Evolutionary conservation across 2,329 filamentous ascomycete genomes (phyloP), one percentile per base, ranked within the genome.

Genomic region (Dothidotthia symphoricarpi): DNA sequence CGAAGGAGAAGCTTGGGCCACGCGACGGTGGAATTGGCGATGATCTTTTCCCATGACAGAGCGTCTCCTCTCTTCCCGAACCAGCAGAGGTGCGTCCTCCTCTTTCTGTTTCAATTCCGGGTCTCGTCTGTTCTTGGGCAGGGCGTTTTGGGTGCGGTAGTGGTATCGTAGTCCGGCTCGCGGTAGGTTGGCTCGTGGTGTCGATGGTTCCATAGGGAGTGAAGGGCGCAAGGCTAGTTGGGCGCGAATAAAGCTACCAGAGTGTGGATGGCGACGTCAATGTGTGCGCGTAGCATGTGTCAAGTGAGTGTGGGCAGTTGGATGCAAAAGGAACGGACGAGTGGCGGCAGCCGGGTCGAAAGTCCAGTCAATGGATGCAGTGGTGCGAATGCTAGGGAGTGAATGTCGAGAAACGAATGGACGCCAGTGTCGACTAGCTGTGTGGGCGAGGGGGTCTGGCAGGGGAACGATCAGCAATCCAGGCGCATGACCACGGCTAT

Each of bases 321-420:
- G 55, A 31, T 45, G 32, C 48, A 39, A 39, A 66, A 60, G 28
- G 64, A 67, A 52, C 41, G 64, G 56, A 63, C 48, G 62, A 43
- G 46, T 42, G 52, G 47, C 42, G 51, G 42, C 43, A 47, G 57
- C 53, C 47, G 43, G 39, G 37, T 38, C 34, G 41, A 47, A 50
- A 39, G 52, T 68, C 60, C 63, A 63, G 53, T 64, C 61, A 64
- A 67, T 67, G 63, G 62, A 64, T 49, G 17, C 28, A 43, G 34
- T 36, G 28, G 47, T 31, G 31, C 13, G 50, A 33, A 41, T 37
- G 35, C 38, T 49, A 50, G 43, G 25, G 55, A 61, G 58, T 35
- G 59, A 57, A 45, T 45, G 53, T 57, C 58, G 66, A 53, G 60
- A 69, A 68, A 67, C 51, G 65, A 68, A 55, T 49, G 67, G 66